Percentiles rank a stretch among this genome's conserved stretches.
Evolutionary conservation across 2,329 filamentous ascomycete genomes (phyloP).

Genomic region (Coniochaeta pulveracea): DNA sequence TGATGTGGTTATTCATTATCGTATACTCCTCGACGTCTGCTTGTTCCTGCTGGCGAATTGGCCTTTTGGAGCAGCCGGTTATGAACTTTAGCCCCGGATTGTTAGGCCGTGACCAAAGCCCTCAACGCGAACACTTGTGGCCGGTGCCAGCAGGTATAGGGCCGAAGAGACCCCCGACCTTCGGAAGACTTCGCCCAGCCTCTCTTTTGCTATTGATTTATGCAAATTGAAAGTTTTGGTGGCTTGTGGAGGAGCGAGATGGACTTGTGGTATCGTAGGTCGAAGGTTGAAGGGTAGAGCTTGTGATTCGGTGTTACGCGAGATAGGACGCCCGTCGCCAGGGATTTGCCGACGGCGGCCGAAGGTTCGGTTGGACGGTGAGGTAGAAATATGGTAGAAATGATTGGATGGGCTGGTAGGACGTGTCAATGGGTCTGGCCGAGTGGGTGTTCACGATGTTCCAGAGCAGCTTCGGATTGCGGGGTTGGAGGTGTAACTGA

Average conservation of each 20-base stretch:
- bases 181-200: no score
- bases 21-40: conserved; percentile 3
- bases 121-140: conserved; percentile 49
- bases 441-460: conserved; percentile 3
- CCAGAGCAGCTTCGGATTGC: conserved; percentile 1
- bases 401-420: background rate
- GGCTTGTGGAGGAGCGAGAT: background rate
- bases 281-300: background rate
- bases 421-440: conserved; percentile 1
- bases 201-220: no score
- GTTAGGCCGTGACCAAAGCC: conserved; percentile 35
- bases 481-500: conserved; percentile 1
- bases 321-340: background rate
- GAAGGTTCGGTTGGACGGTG: no score
- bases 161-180: conserved; percentile 23
- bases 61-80: conserved; percentile 21
- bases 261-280: no score
- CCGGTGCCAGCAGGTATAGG: conserved; percentile 23
- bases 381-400: no score
- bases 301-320: background rate
- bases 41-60: conserved; percentile 14
- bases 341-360: no score
- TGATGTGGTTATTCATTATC: conserved; percentile 25
- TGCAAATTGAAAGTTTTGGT: no score
- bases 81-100: conserved; percentile 35